Evolutionary conservation across 257 asterid species (phyloP).

Genomic region (Jasminum sambac): DNA sequence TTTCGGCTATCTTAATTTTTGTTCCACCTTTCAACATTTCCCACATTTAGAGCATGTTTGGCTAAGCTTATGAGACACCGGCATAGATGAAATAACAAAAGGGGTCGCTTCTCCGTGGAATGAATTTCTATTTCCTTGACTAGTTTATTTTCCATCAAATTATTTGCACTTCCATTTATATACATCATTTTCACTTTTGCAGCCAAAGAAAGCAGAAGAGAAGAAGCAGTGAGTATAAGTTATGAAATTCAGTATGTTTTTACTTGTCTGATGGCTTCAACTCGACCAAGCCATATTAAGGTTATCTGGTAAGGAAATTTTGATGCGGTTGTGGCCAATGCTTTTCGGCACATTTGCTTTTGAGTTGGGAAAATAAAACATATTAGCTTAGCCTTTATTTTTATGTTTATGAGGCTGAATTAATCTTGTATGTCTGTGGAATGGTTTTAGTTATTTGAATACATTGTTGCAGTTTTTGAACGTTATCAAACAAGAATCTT

Average conservation of each 20-base stretch:
- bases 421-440: neutral
- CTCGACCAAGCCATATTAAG: constrained; percentile 11
- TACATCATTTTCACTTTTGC: constrained; percentile 24
- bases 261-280: constrained; percentile 4
- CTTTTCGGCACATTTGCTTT: constrained; percentile 11
- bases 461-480: neutral
- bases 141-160: neutral
- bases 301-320: constrained; percentile 7
- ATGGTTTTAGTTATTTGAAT: neutral
- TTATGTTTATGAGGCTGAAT: neutral
- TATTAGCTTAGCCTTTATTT: constrained; percentile 1
- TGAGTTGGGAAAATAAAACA: neutral
- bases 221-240: constrained; percentile 39
- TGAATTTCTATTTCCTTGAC: neutral
- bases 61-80: no score
- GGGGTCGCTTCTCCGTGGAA: neutral
- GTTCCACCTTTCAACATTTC: neutral
- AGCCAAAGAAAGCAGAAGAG: constrained; percentile 75
- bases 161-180: neutral
- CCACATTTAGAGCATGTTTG: neutral
- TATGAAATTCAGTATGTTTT: constrained; percentile 4
- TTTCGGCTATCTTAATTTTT: neutral
- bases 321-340: neutral
- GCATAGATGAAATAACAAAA: constrained; percentile 1
- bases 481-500: neutral